A percentile compares a stretch with the other conserved stretches of the same genome.
These are phyloP conservation scores for Penicillium sp. DNA, from an alignment of 2,329 filamentous ascomycete species.

Conservation along the genomic window DNA sequence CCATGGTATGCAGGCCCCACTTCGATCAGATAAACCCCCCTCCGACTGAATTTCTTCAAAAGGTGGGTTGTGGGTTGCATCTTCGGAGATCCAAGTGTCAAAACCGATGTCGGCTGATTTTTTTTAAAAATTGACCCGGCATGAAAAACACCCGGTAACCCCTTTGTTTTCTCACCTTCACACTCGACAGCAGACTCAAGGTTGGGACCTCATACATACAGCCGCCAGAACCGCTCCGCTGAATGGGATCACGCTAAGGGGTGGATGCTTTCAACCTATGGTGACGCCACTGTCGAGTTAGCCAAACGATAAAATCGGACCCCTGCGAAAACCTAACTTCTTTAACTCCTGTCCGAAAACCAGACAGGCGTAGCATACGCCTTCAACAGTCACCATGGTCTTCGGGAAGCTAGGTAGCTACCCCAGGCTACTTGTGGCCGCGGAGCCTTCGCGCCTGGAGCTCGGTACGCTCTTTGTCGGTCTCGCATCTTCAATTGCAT, in stretches of 20 bases:
- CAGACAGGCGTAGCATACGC: slow-evolving; percentile 3
- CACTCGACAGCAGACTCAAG: slow-evolving; percentile 2
- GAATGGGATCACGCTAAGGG: slow-evolving; percentile 10
- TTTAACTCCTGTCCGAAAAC: slow-evolving; percentile 9
- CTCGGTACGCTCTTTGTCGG: slow-evolving; percentile 30
- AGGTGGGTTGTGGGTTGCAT: slow-evolving; percentile 9
- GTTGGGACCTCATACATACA: neutral
- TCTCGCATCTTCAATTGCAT: slow-evolving; percentile 34
- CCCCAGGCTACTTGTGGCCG: slow-evolving; percentile 40
- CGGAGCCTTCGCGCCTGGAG: slow-evolving; percentile 37
- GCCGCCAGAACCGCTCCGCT: slow-evolving; percentile 1
- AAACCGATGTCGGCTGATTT: slow-evolving; percentile 20
- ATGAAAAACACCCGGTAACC: slow-evolving; percentile 5
- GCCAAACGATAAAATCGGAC: slow-evolving; percentile 4
- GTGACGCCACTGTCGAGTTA: slow-evolving; percentile 3
- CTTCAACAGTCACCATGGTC: slow-evolving; percentile 25
- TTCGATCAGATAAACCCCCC: slow-evolving; percentile 12
- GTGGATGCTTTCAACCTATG: slow-evolving; percentile 6
- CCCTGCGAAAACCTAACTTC: slow-evolving; percentile 7
- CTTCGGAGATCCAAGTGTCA: slow-evolving; percentile 6
- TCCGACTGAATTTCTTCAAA: slow-evolving; percentile 9
- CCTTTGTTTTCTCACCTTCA: neutral
- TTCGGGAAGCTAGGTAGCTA: slow-evolving; percentile 36
- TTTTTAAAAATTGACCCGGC: neutral
- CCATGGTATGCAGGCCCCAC: neutral